phyloP scores from a whole-genome alignment of 2,329 filamentous ascomycete genomes.

The Clarireedia monteithiana region DNA sequence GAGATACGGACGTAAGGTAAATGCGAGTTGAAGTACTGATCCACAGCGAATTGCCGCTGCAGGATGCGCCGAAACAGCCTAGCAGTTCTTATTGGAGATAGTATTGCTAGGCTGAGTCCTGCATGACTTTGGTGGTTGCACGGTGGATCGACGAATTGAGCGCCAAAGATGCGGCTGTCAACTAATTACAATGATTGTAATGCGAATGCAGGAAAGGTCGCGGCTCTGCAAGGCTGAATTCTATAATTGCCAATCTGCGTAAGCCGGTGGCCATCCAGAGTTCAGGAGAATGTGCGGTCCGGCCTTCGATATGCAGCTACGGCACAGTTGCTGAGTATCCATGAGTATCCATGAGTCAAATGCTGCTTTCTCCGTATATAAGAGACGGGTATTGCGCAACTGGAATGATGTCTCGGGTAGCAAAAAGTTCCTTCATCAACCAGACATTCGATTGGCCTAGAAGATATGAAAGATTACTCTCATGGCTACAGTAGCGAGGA shows the following conservation, averaged over 20 bases:
- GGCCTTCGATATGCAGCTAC: background rate
- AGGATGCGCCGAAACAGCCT: background rate
- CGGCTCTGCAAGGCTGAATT: background rate
- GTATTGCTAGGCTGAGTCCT: no score
- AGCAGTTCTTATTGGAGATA: no score
- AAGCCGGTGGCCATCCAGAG: background rate
- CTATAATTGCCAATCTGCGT: background rate
- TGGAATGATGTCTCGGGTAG: background rate
- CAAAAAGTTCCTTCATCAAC: background rate
- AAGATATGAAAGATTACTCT: background rate
- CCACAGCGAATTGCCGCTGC: background rate
- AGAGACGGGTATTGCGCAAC: background rate
- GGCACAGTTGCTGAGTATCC: background rate
- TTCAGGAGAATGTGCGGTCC: background rate
- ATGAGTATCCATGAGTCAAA: background rate
- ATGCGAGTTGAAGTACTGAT: background rate
- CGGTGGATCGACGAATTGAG: background rate
- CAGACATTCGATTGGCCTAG: background rate
- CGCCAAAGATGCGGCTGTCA: no score
- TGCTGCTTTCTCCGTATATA: background rate
- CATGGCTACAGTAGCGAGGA: constrained; percentile 11
- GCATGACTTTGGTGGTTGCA: background rate
- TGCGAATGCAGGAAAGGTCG: no score
- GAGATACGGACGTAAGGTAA: background rate
- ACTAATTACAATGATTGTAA: no score